Evolutionary conservation across 2,329 filamentous ascomycete genomes (phyloP), one percentile per base, ranked within the genome.

Genomic region (Fragosphaeria purpurea): DNA sequence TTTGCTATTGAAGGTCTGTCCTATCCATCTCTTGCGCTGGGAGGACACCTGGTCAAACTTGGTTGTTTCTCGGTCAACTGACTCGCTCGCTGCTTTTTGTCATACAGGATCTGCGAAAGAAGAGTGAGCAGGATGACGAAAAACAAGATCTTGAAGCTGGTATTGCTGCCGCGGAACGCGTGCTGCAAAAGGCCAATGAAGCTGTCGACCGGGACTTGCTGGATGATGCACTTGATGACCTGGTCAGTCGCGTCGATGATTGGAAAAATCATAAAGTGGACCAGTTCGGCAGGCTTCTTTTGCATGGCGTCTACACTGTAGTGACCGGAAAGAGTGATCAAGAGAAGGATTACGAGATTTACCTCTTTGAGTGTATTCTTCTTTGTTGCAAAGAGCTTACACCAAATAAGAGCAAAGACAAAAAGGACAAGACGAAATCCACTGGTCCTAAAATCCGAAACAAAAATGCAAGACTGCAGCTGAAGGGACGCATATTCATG

Each of bases 401-500:
- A 50, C 80, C 86, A 10, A 88, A 83, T 65, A 96, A 96, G 71
- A 75, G 66, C 65, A 88, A 86, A 65, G 86, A 88, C 50, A 91
- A 88, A 63, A 83, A 80, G 59, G 81, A 83, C 62, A 81, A 80
- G 62, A 77, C 75, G 5, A 71, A 71, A 50, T 75, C 76, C 0
- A 71, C 70, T 2, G 70, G 67, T 6, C 76, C 80, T 52, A 87
- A 82, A 65, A 63, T 67, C 44, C 69, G 71, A 44, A 80, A 77
- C 61, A 83, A 80, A 64, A 86, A 80, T 60, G 85, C 85, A 41
- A 95, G 91, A 67, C 75, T 97, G 54, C 90, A 96, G 67, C 76
- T 98, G 34, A 98, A 98, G 68, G 93, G 93, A 40, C 82, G 93
- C 47, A 98, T 98, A 61, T 97, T 96, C 70, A 97, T 98, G 90